Evolutionary conservation across 2,329 filamentous ascomycete species (phyloP), one percentile per base, ranked within the genome.

Genomic region (Verticillium alfalfae): DNA sequence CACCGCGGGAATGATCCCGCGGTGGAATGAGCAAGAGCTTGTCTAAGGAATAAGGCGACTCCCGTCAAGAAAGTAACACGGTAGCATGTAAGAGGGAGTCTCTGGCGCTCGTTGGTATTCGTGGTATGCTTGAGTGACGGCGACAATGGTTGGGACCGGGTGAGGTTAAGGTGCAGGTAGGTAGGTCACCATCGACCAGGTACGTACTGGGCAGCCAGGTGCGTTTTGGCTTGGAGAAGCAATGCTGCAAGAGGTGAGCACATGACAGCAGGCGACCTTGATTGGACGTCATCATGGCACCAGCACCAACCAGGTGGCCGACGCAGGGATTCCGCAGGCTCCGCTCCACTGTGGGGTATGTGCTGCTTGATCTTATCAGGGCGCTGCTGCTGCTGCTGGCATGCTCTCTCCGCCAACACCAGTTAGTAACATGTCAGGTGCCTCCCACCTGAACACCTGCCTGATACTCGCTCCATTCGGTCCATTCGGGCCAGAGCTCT

Each of bases 1-100:
- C 62, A 60, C 70, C 74, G 76, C 76, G 75, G 75, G 67, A 67
- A 65, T 64, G 66, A 56, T 63, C 72, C 76, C 75, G 75, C 76
- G 74, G 75, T 61, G 60, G 60, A 36, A 56, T 34, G 54, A 34
- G 54, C 26, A 56, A 56, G 45, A 56, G 54, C 54, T 56, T 26
- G 54, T 56, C 54, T 56, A 22, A 18, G 18, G 45, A 26, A 52
- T 52, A 26, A 22, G 18, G 45, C 10, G 45, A 52, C 45, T 52
- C 18, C 45, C 18, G 45, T 52, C 45, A 9, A 9, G 22, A 12
- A 22, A 9, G 45, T 22, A 18, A 18, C 45, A 10, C 45, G 7
- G 45, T 12, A 52, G n/a, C 45, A 52, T 52, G 45, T 22, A 52
- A 22, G 18, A 18, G 18, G 18, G n/a, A 52, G 26, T 22, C 45